Evolutionary conservation across 306 rosid genomes (phyloP), one percentile per base, ranked within the genome.

Genomic region (Citrullus colocynthis): DNA sequence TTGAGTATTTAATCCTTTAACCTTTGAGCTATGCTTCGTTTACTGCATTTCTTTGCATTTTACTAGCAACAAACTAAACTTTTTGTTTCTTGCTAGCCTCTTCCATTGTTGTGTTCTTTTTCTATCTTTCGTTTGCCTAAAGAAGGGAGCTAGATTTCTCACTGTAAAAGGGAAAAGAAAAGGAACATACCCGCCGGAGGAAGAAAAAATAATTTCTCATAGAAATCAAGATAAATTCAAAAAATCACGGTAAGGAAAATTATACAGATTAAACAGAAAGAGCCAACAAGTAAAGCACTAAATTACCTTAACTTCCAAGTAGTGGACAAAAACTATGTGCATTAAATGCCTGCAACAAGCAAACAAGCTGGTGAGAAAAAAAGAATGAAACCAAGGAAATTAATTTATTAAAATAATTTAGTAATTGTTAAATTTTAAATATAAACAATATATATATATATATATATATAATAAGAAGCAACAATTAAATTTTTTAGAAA

Each of bases 301-400:
- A 64, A 75, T 67, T 89, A 93, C 98, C 98, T 93, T 90, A 57
- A 93, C 96, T 84, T 93, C 94, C 89, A 93, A 86, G 87, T 93
- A 93, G 87, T 93, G 98, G 79, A 93, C 98, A 82, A 93, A 93
- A 80, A 93, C 98, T 54, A 93, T 93, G 85, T 93, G 94, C 96
- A 85, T 90, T 89, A 92, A 86, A 59, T 90, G 90, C 91, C 98
- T 93, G 88, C 89, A 88, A 80, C 63, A 60, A 86, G 74, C 74
- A 84, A 52, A 78, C 37, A 80, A 67, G 65, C 81, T 52, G 79
- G 71, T 81, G 61, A 57, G 57, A 18, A 45, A 79, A 79, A 37
- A 70, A 34, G 39, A 65, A 4, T 11, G 8, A 39, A 21, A 65
- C 28, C 1, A 39, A n/a, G 24, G 15, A 39, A 65, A 65, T 65